Conservation (phyloP, 768 basidiomycete species). For the Strobilomyces echinocephalus region DNA sequence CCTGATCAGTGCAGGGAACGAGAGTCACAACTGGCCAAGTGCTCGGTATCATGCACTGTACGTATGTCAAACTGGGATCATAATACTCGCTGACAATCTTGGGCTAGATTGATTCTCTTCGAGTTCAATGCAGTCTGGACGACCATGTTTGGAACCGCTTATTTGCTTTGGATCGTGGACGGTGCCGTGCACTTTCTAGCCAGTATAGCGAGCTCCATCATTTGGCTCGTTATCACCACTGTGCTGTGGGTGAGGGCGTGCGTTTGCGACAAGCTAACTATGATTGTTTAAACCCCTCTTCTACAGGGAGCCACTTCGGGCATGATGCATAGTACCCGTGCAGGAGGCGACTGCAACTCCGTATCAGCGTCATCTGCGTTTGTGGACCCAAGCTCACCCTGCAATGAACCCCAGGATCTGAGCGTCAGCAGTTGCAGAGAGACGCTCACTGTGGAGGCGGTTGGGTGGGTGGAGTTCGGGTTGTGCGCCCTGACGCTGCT, state of each 20-base stretch:
- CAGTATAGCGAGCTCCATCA: constrained; percentile 70
- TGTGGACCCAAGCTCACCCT: constrained; percentile 22
- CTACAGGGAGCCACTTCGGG: constrained; percentile 63
- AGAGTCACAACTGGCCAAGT: constrained; percentile 55
- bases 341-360: constrained; percentile 55
- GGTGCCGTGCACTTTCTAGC: constrained; percentile 65
- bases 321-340: constrained; percentile 59
- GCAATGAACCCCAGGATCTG: constrained; percentile 18
- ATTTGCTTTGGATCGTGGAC: constrained; percentile 66
- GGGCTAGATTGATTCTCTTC: constrained; percentile 48
- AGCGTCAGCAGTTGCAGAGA: constrained; percentile 55
- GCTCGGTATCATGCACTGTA: constrained; percentile 61
- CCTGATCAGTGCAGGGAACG: constrained; percentile 65
- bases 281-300: constrained; percentile 1
- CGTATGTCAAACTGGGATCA: constrained; percentile 22
- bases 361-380: constrained; percentile 34
- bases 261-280: background rate
- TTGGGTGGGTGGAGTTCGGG: constrained; percentile 74
- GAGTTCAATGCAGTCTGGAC: constrained; percentile 73
- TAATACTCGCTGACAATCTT: constrained; percentile 3
- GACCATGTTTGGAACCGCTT: constrained; percentile 62
- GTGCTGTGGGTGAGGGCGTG: constrained; percentile 56
- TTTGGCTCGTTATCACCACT: constrained; percentile 65
- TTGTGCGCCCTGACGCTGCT: constrained; percentile 53
- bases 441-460: constrained; percentile 64